Conservation (phyloP, 139 green algal species). For the Coelastrella sp. region DNA sequence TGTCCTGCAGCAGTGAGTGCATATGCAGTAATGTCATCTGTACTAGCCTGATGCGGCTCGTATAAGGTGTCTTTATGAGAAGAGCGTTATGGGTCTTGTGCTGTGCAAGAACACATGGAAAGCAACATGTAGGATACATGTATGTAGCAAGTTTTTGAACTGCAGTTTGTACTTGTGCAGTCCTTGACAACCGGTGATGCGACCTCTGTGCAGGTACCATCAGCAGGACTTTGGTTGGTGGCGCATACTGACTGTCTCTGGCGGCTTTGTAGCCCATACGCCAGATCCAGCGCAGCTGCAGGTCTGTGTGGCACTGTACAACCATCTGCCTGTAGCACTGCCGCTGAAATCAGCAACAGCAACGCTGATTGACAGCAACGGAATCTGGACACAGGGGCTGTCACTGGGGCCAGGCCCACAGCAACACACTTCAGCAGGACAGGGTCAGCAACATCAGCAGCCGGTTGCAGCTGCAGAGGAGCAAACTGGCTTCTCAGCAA, state of each 20-base stretch:
- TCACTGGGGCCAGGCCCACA: not conserved
- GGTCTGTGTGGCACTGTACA: slow-evolving; percentile 53
- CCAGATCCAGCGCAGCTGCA: slow-evolving; percentile 44
- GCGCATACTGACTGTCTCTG: slow-evolving; percentile 51
- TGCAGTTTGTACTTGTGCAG: too few species aligned
- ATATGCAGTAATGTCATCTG: not conserved
- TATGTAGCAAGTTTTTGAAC: too few species aligned
- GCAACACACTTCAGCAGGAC: slow-evolving; percentile 5
- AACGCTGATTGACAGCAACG: slow-evolving; percentile 41
- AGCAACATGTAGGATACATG: too few species aligned
- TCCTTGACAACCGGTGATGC: not conserved
- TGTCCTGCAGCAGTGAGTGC: slow-evolving; percentile 47
- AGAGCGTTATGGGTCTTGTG: too few species aligned
- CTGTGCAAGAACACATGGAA: too few species aligned
- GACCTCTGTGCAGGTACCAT: slow-evolving; percentile 28
- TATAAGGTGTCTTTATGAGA: not conserved
- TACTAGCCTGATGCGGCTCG: not conserved
- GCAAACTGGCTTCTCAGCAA: too few species aligned
- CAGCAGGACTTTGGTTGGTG: slow-evolving; percentile 68
- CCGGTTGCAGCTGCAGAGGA: not conserved
- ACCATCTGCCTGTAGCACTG: slow-evolving; percentile 55
- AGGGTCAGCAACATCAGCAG: not conserved
- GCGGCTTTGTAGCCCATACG: slow-evolving; percentile 43
- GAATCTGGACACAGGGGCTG: not conserved
- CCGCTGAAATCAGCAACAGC: slow-evolving; percentile 43